A percentile compares a stretch with the other conserved stretches of the same genome.
phyloP scores from a whole-genome alignment of 73 alveolate species.

The Paramecium bursaria region DNA sequence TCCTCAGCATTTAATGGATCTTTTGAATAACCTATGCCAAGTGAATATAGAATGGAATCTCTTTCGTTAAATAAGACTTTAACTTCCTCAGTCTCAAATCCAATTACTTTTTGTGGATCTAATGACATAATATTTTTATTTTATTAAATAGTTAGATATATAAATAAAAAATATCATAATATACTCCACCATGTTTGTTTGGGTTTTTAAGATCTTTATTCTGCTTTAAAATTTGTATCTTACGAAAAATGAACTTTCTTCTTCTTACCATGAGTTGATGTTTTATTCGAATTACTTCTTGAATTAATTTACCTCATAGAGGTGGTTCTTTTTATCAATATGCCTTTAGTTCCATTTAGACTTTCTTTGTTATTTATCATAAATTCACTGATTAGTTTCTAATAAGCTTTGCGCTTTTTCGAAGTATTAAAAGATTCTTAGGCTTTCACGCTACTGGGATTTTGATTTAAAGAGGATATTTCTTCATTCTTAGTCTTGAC shows the following conservation, averaged over 20 bases:
- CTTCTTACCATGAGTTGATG: neutral
- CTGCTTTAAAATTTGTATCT: neutral
- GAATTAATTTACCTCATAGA: neutral
- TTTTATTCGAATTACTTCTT: neutral
- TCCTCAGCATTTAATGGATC: constrained; percentile 85
- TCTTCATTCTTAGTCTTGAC: neutral
- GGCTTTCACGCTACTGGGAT: neutral
- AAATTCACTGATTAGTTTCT: neutral
- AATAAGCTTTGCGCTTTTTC: neutral
- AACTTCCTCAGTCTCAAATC: constrained; percentile 65
- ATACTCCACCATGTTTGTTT: neutral
- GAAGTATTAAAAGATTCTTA: no score
- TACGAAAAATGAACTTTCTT: neutral
- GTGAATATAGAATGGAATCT: constrained; percentile 74
- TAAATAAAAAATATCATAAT: neutral
- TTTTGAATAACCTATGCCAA: constrained; percentile 79
- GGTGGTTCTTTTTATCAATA: neutral
- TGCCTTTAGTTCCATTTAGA: neutral
- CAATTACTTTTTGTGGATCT: constrained; percentile 67
- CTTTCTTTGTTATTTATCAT: neutral
- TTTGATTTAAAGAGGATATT: neutral
- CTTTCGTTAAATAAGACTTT: constrained; percentile 38
- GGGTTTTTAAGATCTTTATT: neutral
- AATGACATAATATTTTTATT: constrained; percentile 10
- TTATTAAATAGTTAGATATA: neutral